Conservation (phyloP, 2,329 filamentous ascomycete species). For the Colletotrichum sp. region DNA sequence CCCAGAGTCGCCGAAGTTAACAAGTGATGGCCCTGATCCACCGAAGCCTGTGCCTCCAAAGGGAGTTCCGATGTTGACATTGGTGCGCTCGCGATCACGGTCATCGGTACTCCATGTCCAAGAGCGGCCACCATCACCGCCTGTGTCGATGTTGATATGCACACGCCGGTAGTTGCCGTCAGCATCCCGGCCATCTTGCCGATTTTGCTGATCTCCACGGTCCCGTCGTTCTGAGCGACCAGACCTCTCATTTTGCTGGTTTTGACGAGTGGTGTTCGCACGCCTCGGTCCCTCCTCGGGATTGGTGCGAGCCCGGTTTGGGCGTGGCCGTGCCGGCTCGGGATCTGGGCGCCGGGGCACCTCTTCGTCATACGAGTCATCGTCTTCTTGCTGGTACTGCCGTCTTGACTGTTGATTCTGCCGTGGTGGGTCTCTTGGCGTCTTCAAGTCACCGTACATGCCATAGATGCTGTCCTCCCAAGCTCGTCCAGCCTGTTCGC, state of each 20-base stretch:
- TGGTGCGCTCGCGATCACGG: neutral
- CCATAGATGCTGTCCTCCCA: conserved; percentile 19
- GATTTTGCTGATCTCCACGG: neutral
- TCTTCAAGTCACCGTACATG: conserved; percentile 14
- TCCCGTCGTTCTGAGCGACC: neutral
- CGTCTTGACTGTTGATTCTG: neutral
- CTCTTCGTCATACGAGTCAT: conserved; percentile 10
- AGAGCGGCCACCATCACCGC: neutral
- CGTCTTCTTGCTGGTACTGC: neutral
- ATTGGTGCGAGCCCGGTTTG: neutral
- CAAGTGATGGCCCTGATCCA: neutral
- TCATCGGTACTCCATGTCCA: neutral
- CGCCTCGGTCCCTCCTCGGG: neutral
- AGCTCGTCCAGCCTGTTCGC: neutral
- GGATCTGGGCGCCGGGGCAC: neutral
- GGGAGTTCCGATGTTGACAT: conserved; percentile 1
- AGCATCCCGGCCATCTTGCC: neutral
- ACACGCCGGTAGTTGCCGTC: neutral
- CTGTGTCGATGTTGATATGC: conserved; percentile 10
- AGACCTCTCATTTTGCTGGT: neutral
- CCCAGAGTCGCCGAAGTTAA: neutral
- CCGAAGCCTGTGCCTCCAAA: conserved; percentile 1
- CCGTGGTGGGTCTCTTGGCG: conserved; percentile 5
- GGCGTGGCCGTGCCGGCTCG: neutral
- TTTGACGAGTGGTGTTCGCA: neutral